Evolutionary conservation across 1,284 basidiomycete species (phyloP), one percentile per base, ranked within the genome.

Genomic region (Ceratobasidium papillatum): DNA sequence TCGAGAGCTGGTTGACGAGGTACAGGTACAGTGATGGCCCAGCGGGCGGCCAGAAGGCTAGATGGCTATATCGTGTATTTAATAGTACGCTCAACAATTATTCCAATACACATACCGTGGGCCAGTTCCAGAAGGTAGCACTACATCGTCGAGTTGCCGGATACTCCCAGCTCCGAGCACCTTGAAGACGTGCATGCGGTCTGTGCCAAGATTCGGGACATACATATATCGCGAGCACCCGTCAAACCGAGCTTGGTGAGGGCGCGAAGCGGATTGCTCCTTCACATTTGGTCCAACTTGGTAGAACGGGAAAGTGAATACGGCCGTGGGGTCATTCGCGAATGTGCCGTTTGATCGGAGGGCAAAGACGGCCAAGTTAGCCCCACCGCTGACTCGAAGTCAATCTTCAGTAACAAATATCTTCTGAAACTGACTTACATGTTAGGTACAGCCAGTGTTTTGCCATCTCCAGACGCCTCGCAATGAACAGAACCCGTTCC

Each of bases 401-500:
- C 12, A 14, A 19, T 64, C 1, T 45, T 3, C 14, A 14, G n/a
- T 17, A 30, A 34, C 12, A 30, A 36, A 25, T n/a, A 12, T 2
- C 1, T 9, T 11, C 32, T 22, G 22, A 12, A 17, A 27, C 14
- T 27, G 12, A 30, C 64, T 52, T 25, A 66, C 64, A 66, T 66
- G 22, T 66, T 66, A 9, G 64, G 64, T 34, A 66, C 64, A 36
- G 64, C 64, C 17, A 66, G 64, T 34, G 64, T 66, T 30, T 66
- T 66, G 8, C 64, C 64, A 47, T 66, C 64, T 36, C 45, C 32
- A 7, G 64, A 66, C 9, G 34, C 49, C 30, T 76, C 71, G 0
- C 66, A 74, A 25, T 73, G 66, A 27, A 75, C 75, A n/a, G 75
- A 63, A 30, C 59, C 65, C 36, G 51, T 51, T n/a, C 62, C 58